phyloP scores from a whole-genome alignment of 179 eudicot genomes.

The Patellifolia procumbens region DNA sequence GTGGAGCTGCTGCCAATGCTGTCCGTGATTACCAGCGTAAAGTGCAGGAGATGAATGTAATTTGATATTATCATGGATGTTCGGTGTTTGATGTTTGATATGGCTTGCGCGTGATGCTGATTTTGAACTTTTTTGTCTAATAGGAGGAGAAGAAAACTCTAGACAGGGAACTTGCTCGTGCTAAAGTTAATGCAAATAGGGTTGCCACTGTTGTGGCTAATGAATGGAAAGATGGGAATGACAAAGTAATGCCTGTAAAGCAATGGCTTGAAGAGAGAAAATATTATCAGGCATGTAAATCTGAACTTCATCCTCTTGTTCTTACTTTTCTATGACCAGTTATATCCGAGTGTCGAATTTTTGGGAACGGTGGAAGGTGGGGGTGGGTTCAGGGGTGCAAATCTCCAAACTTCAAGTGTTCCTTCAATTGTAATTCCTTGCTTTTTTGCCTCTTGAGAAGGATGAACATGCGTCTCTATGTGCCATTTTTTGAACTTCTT shows the following conservation, averaged over 20 bases:
- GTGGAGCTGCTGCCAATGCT: slow-evolving; percentile 98
- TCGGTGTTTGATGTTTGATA: background rate
- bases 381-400: no score
- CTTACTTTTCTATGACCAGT: background rate
- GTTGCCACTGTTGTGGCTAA: slow-evolving; percentile 48
- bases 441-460: background rate
- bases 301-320: background rate
- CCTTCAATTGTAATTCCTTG: no score
- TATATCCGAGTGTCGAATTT: background rate
- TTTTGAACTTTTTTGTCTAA: background rate
- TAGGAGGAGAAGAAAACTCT: slow-evolving; percentile 70
- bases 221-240: slow-evolving; percentile 50
- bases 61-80: background rate
- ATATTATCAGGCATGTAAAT: slow-evolving; percentile 58
- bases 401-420: no score
- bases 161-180: slow-evolving; percentile 49
- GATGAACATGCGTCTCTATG: background rate
- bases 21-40: slow-evolving; percentile 92
- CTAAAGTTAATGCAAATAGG: slow-evolving; percentile 44
- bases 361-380: background rate
- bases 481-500: background rate
- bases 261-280: slow-evolving; percentile 87
- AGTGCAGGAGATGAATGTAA: slow-evolving; percentile 97
- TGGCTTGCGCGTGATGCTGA: slow-evolving; percentile 9
- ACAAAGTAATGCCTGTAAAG: slow-evolving; percentile 49